Conservation (phyloP, 805 yeast genomes). For the Barnettozyma siamensis region DNA sequence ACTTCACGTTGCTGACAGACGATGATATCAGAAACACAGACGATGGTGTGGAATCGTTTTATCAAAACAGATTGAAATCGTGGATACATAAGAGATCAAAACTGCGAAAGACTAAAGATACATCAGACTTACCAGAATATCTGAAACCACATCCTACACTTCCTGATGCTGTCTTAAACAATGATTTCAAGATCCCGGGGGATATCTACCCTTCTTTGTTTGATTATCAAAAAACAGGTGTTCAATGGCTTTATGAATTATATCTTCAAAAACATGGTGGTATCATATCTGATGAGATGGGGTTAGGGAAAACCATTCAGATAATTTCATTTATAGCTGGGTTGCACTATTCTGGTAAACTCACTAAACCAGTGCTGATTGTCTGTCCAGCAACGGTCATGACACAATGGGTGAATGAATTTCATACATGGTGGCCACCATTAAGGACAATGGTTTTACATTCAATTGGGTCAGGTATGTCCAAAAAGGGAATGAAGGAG, state of each 20-base stretch:
- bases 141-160: conserved; percentile 67
- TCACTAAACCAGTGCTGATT: conserved; percentile 72
- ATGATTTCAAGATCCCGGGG: conserved; percentile 75
- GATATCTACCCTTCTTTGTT: conserved; percentile 83
- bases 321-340: conserved; percentile 89
- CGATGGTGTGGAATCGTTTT: conserved; percentile 74
- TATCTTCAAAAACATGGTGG: conserved; percentile 89
- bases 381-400: conserved; percentile 97
- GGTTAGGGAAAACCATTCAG: conserved; percentile 92
- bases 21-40: conserved; percentile 47
- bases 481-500: conserved; percentile 30
- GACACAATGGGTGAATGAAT: conserved; percentile 95
- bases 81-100: conserved; percentile 56
- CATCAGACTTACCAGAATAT: conserved; percentile 50
- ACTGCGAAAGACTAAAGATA: conserved; percentile 22
- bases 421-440: conserved; percentile 98
- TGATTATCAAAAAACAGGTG: conserved; percentile 93
- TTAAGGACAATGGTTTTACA: conserved; percentile 80
- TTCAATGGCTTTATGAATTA: conserved; percentile 97
- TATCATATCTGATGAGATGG: conserved; percentile 97
- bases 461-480: conserved; percentile 88
- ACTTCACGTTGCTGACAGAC: conserved; percentile 19
- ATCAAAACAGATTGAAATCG: conserved; percentile 48
- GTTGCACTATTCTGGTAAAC: conserved; percentile 69
- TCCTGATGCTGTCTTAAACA: conserved; percentile 70